Conservation (phyloP, 768 basidiomycete species). For the Cubamyces lactineus region DNA sequence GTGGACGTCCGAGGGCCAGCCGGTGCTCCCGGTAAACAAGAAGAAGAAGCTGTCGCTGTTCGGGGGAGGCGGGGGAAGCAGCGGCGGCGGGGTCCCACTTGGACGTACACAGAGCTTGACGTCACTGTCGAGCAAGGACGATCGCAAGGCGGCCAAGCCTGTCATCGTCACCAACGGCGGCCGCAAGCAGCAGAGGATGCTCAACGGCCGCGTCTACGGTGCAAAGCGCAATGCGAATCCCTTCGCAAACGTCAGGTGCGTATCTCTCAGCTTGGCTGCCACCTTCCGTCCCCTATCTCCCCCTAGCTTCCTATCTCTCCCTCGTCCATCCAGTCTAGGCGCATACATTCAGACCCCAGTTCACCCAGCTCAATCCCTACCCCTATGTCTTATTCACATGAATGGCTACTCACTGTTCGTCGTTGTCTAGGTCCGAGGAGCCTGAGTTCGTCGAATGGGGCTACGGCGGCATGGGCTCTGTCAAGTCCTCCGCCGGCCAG, state of each 20-base stretch:
- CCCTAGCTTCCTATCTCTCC: neutral
- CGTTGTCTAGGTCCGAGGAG: slow-evolving; percentile 49
- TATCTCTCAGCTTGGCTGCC: slow-evolving; percentile 3
- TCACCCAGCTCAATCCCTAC: neutral
- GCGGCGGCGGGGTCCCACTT: slow-evolving; percentile 26
- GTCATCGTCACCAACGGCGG: slow-evolving; percentile 12
- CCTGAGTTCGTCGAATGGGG: slow-evolving; percentile 95
- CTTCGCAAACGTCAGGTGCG: slow-evolving; percentile 54
- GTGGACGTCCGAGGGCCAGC: slow-evolving; percentile 27
- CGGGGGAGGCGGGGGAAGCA: slow-evolving; percentile 2
- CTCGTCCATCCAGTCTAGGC: neutral
- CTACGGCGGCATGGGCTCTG: slow-evolving; percentile 78
- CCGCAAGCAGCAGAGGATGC: slow-evolving; percentile 48
- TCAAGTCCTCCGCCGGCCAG: slow-evolving; percentile 26
- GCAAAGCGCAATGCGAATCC: slow-evolving; percentile 47
- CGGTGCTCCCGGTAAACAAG: slow-evolving; percentile 19
- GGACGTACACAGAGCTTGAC: slow-evolving; percentile 27
- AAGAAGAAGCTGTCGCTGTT: slow-evolving; percentile 22
- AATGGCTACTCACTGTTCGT: neutral
- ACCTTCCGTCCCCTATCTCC: neutral
- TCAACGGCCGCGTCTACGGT: slow-evolving; percentile 89
- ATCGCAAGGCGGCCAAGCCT: slow-evolving; percentile 10
- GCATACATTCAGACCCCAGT: neutral
- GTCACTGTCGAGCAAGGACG: slow-evolving; percentile 21
- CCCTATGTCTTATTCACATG: neutral